Base-by-base conservation (phyloP, 2,329 filamentous ascomycete species). In the Ceratocystis cubensis region DNA sequence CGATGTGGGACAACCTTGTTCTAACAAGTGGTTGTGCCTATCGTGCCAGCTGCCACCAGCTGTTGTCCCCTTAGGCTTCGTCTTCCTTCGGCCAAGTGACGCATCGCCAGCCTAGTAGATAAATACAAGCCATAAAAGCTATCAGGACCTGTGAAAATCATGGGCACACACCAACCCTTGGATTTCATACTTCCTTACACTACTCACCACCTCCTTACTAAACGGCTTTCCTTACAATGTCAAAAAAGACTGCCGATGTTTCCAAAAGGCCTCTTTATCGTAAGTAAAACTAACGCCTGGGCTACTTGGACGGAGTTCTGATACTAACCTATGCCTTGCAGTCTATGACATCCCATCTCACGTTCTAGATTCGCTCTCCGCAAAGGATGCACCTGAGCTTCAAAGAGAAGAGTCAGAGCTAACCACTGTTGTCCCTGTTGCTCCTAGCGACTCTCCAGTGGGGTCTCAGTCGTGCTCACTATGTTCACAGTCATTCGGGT, bases 341-440 rank as follows among this genome's bases (percentile, higher is more conserved):
- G 88, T 93, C 67, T 96, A 92, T 75, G 88, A 95, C 74, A 82
- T 96, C 28, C 90, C 91, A 0, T 78, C 82, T 68, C 84, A 91
- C 73, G 81, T 96, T 61, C 79, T 95, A 45, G 78, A 80, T 64
- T 88, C 84, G 2, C 79, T 96, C 70, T 80, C 82, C 8, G 79
- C 79, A 17, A 77, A 77, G 65, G 66, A 72, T 46, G 74, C 76
- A 45, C 70, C n/a, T 65, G 59, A 63, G 67, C 70, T 3, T 72
- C 74, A 64, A 70, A 70, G 61, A 71, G 25, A 25, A 56, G 71
- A 65, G 70, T 71, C 59, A 66, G 70, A 6, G 64, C 64, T 45
- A 67, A 74, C 33, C 69, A 71, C 66, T 70, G 69, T 70, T 67
- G 61, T n/a, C 68, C 69, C 20, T 64, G 72, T 1, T 70, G 72